Base-by-base conservation (phyloP, 768 basidiomycete species). In the Sarcomyxa edulis region DNA sequence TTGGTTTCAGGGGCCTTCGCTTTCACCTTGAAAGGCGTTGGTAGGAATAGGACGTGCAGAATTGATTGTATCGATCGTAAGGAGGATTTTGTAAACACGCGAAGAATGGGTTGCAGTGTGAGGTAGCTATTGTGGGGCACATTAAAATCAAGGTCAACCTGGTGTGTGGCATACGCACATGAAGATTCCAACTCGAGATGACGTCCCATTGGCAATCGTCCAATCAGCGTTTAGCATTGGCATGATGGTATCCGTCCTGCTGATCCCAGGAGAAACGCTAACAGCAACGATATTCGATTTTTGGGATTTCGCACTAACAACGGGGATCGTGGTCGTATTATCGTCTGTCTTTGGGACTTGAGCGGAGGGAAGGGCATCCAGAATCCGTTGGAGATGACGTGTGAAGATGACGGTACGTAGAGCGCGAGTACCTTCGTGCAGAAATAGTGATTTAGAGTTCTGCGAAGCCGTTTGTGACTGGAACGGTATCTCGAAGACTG, bases 11-110 rank as follows among this genome's bases (percentile, higher is more conserved):
- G n/a, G 24, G 21, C 19, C 44, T 45, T 14, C 42, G 10, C 44
- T 48, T n/a, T 44, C 15, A 69, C 61, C 57, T 85, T 87, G 63
- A 85, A 80, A 3, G 85, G 84, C 3, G 83, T 86, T 1, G 87
- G 87, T 11, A 90, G 71, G 56, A 87, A 92, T 10, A 95, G 72
- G 0, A 73, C 81, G 44, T 91, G 91, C 3, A 93, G 59, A n/a
- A 92, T 65, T 3, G 79, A 72, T 53, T 95, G 87, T n/a, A 85
- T 63, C 0, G 82, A 64, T 6, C 76, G 62, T 3, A 45, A 53
- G 1, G 87, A 72, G 0, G 81, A 76, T 49, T 93, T 93, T 5
- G 81, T 75, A 48, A 86, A 55, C 29, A 93, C 48, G 18, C 79
- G 65, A 12, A 90, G 61, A 4, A 90, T 29, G 0, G 88, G 89